phyloP scores from a whole-genome alignment of 2,329 filamentous ascomycete species.

The Alternaria sp. region DNA sequence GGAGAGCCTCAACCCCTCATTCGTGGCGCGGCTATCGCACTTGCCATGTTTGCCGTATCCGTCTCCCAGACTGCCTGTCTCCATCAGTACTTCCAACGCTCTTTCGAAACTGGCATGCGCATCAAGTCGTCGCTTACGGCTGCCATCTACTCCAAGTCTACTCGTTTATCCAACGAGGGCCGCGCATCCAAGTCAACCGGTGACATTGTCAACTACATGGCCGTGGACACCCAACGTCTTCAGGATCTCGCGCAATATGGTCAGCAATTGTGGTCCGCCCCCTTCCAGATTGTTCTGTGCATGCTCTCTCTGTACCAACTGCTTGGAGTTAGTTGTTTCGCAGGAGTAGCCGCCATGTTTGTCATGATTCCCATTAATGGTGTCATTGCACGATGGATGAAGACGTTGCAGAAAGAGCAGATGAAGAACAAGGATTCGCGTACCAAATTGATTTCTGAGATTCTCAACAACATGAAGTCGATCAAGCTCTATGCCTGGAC shows the following conservation, averaged over 20 bases:
- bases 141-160: slow-evolving; percentile 89
- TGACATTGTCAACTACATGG: slow-evolving; percentile 99
- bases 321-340: slow-evolving; percentile 94
- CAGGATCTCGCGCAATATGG: slow-evolving; percentile 95
- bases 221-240: slow-evolving; percentile 93
- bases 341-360: slow-evolving; percentile 93
- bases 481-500: slow-evolving; percentile 99
- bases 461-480: slow-evolving; percentile 99
- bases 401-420: slow-evolving; percentile 90
- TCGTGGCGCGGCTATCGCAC: slow-evolving; percentile 83
- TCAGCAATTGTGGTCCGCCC: slow-evolving; percentile 94
- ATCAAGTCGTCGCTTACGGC: slow-evolving; percentile 91
- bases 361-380: slow-evolving; percentile 97
- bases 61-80: slow-evolving; percentile 86
- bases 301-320: slow-evolving; percentile 95
- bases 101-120: slow-evolving; percentile 95
- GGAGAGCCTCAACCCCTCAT: slow-evolving; percentile 70
- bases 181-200: slow-evolving; percentile 88
- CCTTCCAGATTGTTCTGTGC: slow-evolving; percentile 94
- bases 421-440: slow-evolving; percentile 99
- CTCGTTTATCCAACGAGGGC: slow-evolving; percentile 92
- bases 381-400: slow-evolving; percentile 90
- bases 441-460: slow-evolving; percentile 93
- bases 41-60: slow-evolving; percentile 91
- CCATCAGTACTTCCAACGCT: slow-evolving; percentile 96